A percentile compares a stretch with the other conserved stretches of the same genome.
These are phyloP conservation scores for Leccinum barrowsii DNA, from an alignment of 768 basidiomycete genomes.

Conservation along the genomic window DNA sequence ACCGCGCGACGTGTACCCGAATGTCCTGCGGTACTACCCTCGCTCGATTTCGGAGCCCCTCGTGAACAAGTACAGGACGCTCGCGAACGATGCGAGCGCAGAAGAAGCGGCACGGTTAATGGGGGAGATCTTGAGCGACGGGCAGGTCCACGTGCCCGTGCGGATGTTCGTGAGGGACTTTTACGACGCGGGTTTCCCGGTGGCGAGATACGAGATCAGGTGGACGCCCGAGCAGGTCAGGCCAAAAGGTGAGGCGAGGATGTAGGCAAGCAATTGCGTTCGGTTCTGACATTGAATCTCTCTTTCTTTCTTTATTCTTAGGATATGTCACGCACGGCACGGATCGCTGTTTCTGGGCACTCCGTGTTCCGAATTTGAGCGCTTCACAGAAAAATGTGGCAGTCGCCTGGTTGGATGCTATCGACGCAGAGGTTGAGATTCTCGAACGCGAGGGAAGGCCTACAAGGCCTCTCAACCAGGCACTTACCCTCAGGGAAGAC, in stretches of 20 bases:
- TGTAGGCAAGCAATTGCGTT: background rate
- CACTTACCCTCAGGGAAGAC: conserved; percentile 52
- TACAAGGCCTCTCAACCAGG: conserved; percentile 33
- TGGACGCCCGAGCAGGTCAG: conserved; percentile 65
- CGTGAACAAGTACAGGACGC: conserved; percentile 39
- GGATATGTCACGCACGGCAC: conserved; percentile 71
- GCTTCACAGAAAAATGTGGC: conserved; percentile 46
- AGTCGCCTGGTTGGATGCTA: conserved; percentile 50
- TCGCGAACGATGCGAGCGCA: conserved; percentile 38
- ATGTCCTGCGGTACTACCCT: conserved; percentile 61
- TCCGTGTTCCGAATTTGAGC: conserved; percentile 48
- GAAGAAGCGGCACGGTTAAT: conserved; percentile 46
- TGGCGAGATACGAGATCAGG: conserved; percentile 63
- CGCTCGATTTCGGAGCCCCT: conserved; percentile 43
- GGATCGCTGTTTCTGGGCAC: conserved; percentile 61
- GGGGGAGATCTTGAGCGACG: conserved; percentile 58
- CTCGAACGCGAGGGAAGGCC: conserved; percentile 36
- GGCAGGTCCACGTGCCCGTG: conserved; percentile 67
- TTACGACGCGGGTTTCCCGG: conserved; percentile 51
- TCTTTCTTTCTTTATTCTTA: conserved; percentile 19
- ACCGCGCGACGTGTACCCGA: conserved; percentile 49
- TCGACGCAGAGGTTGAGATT: conserved; percentile 43
- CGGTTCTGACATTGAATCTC: background rate
- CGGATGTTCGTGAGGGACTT: conserved; percentile 62
- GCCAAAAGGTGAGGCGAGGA: conserved; percentile 41